phyloP scores from a whole-genome alignment of 2,329 filamentous ascomycete species.

The Arthrobotrys iridis region DNA sequence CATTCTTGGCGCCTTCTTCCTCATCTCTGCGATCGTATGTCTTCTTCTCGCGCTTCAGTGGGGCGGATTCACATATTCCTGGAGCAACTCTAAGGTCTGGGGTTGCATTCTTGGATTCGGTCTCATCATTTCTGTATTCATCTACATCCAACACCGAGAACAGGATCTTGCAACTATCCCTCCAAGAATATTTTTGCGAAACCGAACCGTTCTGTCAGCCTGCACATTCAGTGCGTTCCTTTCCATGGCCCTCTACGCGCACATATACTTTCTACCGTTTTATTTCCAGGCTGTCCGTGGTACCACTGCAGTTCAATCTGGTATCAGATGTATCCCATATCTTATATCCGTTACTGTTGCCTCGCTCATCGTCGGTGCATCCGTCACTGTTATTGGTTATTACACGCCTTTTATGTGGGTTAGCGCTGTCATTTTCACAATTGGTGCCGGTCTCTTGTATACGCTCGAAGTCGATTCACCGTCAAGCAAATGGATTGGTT shows the following conservation, averaged over 20 bases:
- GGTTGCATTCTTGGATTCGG: constrained; percentile 56
- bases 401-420: constrained; percentile 63
- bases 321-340: constrained; percentile 64
- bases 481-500: constrained; percentile 61
- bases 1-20: constrained; percentile 60
- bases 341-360: constrained; percentile 61
- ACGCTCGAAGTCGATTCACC: constrained; percentile 60
- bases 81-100: constrained; percentile 55
- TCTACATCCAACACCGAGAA: constrained; percentile 59
- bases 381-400: constrained; percentile 62
- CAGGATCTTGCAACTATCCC: constrained; percentile 62
- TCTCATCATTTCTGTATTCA: constrained; percentile 59
- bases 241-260: constrained; percentile 61
- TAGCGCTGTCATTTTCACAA: constrained; percentile 60
- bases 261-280: constrained; percentile 63
- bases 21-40: constrained; percentile 59
- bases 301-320: constrained; percentile 63
- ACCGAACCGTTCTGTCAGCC: constrained; percentile 60
- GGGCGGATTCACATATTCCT: constrained; percentile 59
- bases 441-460: constrained; percentile 63
- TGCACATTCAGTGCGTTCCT: constrained; percentile 60
- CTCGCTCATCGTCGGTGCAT: constrained; percentile 62
- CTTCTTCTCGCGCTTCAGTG: constrained; percentile 60
- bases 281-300: constrained; percentile 65
- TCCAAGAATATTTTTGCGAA: constrained; percentile 61